Evolutionary conservation across 2,329 filamentous ascomycete genomes (phyloP).

Genomic region (Sclerotinia glacialis): DNA sequence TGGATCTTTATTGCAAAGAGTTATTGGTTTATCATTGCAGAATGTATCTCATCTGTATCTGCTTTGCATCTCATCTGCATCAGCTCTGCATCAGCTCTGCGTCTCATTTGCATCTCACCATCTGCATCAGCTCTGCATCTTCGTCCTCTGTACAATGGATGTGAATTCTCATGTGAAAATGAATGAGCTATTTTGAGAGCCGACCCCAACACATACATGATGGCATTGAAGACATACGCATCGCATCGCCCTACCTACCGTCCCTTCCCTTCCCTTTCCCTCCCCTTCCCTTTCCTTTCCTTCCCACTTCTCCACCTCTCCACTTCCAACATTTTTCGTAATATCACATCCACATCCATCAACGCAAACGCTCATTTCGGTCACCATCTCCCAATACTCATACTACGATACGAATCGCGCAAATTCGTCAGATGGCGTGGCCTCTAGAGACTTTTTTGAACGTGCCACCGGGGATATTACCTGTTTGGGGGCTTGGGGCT

Average conservation of each 20-base stretch:
- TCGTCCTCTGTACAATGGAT: neutral
- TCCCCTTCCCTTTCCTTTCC: too few species aligned
- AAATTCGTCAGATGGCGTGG: neutral
- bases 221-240: too few species aligned
- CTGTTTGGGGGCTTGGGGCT: neutral
- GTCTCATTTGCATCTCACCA: conserved; percentile 1
- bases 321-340: neutral
- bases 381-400: too few species aligned
- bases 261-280: neutral
- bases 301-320: neutral
- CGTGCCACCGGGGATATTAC: neutral
- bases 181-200: too few species aligned
- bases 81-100: too few species aligned
- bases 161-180: too few species aligned
- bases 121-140: neutral
- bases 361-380: conserved; percentile 3
- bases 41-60: neutral
- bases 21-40: neutral
- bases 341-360: neutral
- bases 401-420: too few species aligned
- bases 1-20: neutral
- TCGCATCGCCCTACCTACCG: too few species aligned
- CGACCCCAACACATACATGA: neutral
- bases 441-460: neutral
- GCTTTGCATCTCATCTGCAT: neutral